Evolutionary conservation across 352 stramenopile species (phyloP).

Genomic region (Blastocystis sp.): DNA sequence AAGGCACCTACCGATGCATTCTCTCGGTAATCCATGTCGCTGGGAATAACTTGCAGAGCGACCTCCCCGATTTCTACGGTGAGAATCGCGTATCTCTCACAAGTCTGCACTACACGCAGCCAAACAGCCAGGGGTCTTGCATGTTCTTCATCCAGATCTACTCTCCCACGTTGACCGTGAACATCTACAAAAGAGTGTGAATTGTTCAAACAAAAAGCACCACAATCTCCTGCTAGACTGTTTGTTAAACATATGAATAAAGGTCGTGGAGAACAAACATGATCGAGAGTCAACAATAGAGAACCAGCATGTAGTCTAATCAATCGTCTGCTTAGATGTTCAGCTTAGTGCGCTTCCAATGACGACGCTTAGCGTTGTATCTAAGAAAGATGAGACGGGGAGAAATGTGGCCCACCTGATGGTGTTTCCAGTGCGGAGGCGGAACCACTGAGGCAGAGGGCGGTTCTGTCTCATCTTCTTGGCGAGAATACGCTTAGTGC

Average conservation of each 20-base stretch:
- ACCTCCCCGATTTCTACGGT: constrained; percentile 42
- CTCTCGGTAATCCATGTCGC: background rate
- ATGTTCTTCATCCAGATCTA: constrained; percentile 36
- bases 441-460: constrained; percentile 98
- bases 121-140: background rate
- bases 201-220: background rate
- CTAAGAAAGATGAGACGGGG: constrained; percentile 61
- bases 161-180: constrained; percentile 13
- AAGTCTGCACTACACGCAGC: background rate
- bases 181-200: constrained; percentile 39
- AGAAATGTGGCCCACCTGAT: constrained; percentile 71
- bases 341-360: constrained; percentile 99
- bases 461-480: constrained; percentile 99
- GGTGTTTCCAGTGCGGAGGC: constrained; percentile 94
- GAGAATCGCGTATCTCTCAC: constrained; percentile 39
- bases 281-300: constrained; percentile 36
- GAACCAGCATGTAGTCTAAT: constrained; percentile 34
- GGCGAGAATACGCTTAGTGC: constrained; percentile 94
- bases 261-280: too few relatives aligned
- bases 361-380: constrained; percentile 98
- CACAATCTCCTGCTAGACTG: background rate
- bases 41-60: background rate
- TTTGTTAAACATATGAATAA: background rate
- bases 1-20: constrained; percentile 36
- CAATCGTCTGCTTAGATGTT: constrained; percentile 80